Conservation (phyloP, 768 basidiomycete species). For the Macrolepiota albuminosa region DNA sequence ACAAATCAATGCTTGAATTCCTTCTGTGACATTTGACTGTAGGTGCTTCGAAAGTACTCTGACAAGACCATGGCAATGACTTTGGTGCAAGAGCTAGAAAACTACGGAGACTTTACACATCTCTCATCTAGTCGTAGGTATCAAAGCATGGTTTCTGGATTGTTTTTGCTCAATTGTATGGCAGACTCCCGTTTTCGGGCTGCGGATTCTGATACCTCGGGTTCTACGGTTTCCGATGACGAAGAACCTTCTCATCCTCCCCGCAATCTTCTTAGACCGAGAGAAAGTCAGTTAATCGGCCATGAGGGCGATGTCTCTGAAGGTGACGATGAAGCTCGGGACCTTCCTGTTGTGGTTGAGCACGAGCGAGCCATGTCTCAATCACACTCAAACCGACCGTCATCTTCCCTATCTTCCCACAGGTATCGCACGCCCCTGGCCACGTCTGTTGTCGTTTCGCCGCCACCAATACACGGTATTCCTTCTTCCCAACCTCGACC, state of each 20-base stretch:
- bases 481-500: conserved; percentile 73
- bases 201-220: conserved; percentile 58
- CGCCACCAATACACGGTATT: conserved; percentile 43
- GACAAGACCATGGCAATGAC: conserved; percentile 75
- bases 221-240: conserved; percentile 51
- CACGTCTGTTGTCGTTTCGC: conserved; percentile 54
- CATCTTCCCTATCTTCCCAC: conserved; percentile 73
- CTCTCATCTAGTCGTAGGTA: conserved; percentile 60
- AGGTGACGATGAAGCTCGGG: conserved; percentile 44
- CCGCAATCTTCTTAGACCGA: conserved; percentile 16
- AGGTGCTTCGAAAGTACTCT: conserved; percentile 81
- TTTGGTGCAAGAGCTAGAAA: conserved; percentile 72
- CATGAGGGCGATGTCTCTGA: conserved; percentile 31
- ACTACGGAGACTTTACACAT: conserved; percentile 63
- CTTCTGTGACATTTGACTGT: conserved; percentile 2
- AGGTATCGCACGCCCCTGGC: conserved; percentile 77
- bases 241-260: conserved; percentile 16
- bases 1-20: background rate
- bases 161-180: background rate
- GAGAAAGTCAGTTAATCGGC: conserved; percentile 27
- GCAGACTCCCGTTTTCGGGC: conserved; percentile 46
- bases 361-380: conserved; percentile 28
- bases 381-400: conserved; percentile 50
- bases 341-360: conserved; percentile 29
- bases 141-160: background rate